Base-by-base conservation (phyloP, 1,284 basidiomycete species). In the Sanguinoderma infundibulare region DNA sequence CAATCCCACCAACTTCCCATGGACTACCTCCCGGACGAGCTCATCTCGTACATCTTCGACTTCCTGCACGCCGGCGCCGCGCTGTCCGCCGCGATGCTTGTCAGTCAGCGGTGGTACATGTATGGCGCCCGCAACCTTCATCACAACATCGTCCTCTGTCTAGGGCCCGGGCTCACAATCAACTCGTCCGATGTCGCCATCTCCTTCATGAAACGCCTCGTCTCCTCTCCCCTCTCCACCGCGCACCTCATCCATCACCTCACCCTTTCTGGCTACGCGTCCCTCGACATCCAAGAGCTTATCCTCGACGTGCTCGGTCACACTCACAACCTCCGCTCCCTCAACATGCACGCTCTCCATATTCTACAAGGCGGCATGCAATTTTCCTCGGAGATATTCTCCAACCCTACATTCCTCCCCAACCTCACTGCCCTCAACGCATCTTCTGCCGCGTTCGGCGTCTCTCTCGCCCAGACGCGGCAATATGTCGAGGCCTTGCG, bases 231-330 rank as follows among this genome's bases (percentile, higher is more conserved):
- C 5, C 46, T 67, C n/a, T 54, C 58, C 6, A 67, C 59, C 40
- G 67, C 69, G 10, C 62, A 63, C 34, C 50, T 61, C 34, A 54
- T 68, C 46, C 68, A 63, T 30, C 69, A 71, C 35, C 60, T 71
- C 15, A 49, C 55, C 14, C 28, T 71, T 12, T 54, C 50, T 17
- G 67, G 66, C 12, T 42, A 60, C 34, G 57, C 63, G 5, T 44
- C 55, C 17, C 34, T 39, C n/a, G 63, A 64, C 4, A 54, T 64
- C 12, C 57, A 59, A n/a, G 35, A 51, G 14, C 55, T 69, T 17
- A 59, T 69, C 26, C 42, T 65, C n/a, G 51, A 55, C 10, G 56
- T 65, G 14, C 56, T 71, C 44, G 54, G 44, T 8, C 63, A 46
- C 32, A 64, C 67, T 10, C 63, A 55, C 17, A 59, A 60, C 1